Evolutionary conservation across 2,329 filamentous ascomycete species (phyloP), one percentile per base, ranked within the genome.

Genomic region (Dactylellina sp.): DNA sequence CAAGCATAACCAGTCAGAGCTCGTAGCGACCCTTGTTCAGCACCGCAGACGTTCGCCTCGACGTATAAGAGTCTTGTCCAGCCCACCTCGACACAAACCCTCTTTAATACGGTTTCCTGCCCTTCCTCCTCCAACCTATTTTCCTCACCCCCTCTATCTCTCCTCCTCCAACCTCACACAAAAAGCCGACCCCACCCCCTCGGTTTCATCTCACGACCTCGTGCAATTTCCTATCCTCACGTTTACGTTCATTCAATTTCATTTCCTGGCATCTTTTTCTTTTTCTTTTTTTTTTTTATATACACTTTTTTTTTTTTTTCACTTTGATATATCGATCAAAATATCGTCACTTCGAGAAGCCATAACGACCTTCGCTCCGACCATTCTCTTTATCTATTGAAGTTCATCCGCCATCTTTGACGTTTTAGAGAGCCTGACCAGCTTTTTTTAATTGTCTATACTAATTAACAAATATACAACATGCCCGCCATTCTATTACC

Each of bases 401-500:
- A 60, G 53, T 62, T 61, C 40, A 63, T 63, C 74, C 68, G 53
- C 70, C 52, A 44, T 47, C 32, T 59, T 50, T 42, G 63, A 76
- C 70, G 66, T 39, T 75, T 5, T 52, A 32, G 56, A 74, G 64
- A 63, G 60, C 71, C 50, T 18, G 37, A 59, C 40, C 57, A 60
- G 56, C 63, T 70, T 75, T 62, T 70, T 75, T 56, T 60, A 59
- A 68, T 65, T 70, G 60, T 62, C 53, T 32, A 59, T 47, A 49
- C 49, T 63, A 63, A 75, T 70, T 28, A 55, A 59, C 64, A 61
- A 68, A 72, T 75, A 63, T 59, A 18, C 81, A 85, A 81, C 81
- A 98, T 98, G 95, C 93, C 93, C 81, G 91, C 93, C 80, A 90
- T 95, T 85, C 86, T 99, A 81, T 85, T 99, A 79, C 95, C 95